Percentiles rank a stretch among this genome's conserved stretches.
Evolutionary conservation across 768 basidiomycete species (phyloP).

Genomic region (Mycena galopus): DNA sequence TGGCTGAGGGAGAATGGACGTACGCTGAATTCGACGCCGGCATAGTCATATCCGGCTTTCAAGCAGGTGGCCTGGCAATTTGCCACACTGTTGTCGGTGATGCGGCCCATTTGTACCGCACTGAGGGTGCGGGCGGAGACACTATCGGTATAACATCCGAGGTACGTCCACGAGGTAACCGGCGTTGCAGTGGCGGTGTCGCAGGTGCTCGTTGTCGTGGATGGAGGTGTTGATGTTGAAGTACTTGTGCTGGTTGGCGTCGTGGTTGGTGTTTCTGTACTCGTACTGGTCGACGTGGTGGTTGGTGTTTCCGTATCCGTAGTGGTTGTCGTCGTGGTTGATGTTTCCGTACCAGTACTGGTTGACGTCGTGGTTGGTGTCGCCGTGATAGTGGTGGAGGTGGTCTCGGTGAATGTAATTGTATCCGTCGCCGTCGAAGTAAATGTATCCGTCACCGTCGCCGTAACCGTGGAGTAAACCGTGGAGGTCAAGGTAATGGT

Average conservation of each 20-base stretch:
- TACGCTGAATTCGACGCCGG: not conserved
- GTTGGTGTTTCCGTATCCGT: not conserved
- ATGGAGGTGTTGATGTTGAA: too few relatives aligned
- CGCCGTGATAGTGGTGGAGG: not conserved
- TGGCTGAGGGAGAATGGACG: not conserved
- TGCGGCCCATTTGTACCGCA: not conserved
- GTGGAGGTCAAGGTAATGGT: conserved; percentile 8
- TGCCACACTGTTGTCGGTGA: not conserved
- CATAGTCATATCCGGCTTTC: conserved; percentile 6
- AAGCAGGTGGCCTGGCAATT: not conserved
- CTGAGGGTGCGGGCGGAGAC: not conserved
- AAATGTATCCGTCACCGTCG: not conserved
- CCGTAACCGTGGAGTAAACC: not conserved
- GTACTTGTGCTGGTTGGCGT: not conserved
- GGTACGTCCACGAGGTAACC: not conserved
- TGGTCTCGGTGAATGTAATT: not conserved
- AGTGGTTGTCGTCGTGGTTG: not conserved
- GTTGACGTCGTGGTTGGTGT: not conserved
- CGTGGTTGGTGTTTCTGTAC: too few relatives aligned
- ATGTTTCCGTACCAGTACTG: not conserved
- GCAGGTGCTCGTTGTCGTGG: conserved; percentile 13
- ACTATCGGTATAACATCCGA: conserved; percentile 11
- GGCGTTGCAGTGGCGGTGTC: not conserved
- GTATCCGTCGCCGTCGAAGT: too few relatives aligned
- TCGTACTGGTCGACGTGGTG: not conserved